phyloP scores from a whole-genome alignment of 441 rosid species.

The Pelargonium australe region DNA sequence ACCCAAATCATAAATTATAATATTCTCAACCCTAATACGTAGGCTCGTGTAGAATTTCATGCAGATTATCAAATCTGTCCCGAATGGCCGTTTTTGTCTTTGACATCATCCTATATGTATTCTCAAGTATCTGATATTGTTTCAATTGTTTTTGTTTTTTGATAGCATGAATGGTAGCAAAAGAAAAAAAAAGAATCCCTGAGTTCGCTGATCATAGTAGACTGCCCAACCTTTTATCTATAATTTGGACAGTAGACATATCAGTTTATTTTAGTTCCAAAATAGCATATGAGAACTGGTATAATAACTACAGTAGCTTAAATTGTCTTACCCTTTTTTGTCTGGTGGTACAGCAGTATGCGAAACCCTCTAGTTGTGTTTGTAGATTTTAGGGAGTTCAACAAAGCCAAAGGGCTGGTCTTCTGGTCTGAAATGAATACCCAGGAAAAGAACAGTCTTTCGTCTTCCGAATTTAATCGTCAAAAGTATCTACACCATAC shows the following conservation, averaged over 20 bases:
- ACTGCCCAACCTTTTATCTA: background rate
- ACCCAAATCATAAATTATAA: background rate
- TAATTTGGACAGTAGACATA: background rate
- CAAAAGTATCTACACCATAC: background rate
- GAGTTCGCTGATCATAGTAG: background rate
- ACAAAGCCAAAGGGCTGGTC: background rate
- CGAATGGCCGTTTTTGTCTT: background rate
- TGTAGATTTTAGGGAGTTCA: background rate
- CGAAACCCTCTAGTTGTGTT: background rate
- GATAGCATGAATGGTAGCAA: no score
- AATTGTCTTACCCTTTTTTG: background rate
- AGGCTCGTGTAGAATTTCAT: background rate
- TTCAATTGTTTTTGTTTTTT: no score
- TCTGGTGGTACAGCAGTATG: background rate
- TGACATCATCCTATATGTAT: background rate
- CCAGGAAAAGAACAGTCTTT: background rate
- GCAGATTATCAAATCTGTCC: slow-evolving; percentile 1
- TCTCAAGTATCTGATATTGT: background rate
- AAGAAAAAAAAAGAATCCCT: background rate
- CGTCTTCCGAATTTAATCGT: background rate
- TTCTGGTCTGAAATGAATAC: background rate
- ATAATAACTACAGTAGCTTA: background rate
- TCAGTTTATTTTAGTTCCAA: background rate
- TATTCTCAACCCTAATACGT: background rate
- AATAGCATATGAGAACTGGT: background rate